A percentile compares a stretch with the other conserved stretches of the same genome.
Evolutionary conservation across 73 alveolate species (phyloP).

Genomic region (Stentor coeruleus): DNA sequence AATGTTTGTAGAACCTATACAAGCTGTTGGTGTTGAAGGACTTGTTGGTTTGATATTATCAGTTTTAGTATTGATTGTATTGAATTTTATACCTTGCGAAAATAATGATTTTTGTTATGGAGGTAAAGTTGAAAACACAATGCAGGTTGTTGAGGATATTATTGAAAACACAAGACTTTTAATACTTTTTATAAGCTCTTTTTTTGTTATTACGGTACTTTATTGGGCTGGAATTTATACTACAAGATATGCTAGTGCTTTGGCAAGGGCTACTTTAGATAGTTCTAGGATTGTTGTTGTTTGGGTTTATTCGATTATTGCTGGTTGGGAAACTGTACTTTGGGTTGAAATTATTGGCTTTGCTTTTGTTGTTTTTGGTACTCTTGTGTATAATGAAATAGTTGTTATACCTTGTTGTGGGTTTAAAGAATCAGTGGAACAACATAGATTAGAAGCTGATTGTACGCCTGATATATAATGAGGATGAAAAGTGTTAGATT

Average conservation of each 20-base stretch:
- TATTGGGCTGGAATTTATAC: conserved; percentile 30
- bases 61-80: conserved; percentile 31
- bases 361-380: neutral
- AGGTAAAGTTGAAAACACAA: conserved; percentile 60
- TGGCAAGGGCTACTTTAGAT: neutral
- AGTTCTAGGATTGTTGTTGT: neutral
- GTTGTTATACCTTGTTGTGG: neutral
- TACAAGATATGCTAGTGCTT: neutral
- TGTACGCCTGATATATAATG: no score
- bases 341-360: neutral
- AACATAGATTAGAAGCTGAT: no score
- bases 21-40: conserved; percentile 18
- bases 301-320: neutral
- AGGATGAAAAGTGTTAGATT: no score
- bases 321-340: neutral
- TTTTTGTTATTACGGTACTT: conserved; percentile 66
- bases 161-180: conserved; percentile 41
- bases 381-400: neutral
- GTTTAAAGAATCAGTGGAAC: neutral
- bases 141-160: conserved; percentile 53
- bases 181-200: conserved; percentile 37
- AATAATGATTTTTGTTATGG: conserved; percentile 28
- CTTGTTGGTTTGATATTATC: conserved; percentile 11
- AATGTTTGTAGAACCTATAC: neutral
- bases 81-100: conserved; percentile 40